A percentile compares a stretch with the other conserved stretches of the same genome.
Conservation (phyloP, 495 filamentous ascomycete species). For the Penicillium mononematosum region DNA sequence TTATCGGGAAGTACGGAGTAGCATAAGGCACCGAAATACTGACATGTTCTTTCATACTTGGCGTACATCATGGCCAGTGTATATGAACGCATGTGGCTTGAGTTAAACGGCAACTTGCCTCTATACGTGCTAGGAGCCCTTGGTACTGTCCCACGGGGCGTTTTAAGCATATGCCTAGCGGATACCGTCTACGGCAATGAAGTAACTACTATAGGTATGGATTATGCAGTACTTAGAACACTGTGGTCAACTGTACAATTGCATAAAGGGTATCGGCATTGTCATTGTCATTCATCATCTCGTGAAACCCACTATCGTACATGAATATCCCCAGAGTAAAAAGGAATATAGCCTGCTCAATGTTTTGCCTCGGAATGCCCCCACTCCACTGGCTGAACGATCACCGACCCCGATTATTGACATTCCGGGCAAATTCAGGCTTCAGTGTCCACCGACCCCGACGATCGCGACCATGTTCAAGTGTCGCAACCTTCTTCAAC, state of each 20-base stretch:
- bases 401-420: not conserved
- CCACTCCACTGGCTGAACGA: not conserved
- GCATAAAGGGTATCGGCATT: not conserved
- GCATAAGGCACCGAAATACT: not conserved
- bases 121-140: not conserved
- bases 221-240: not conserved
- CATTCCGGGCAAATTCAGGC: constrained; percentile 49
- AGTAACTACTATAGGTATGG: too few relatives aligned
- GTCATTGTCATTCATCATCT: constrained; percentile 7
- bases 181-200: not conserved
- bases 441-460: constrained; percentile 62
- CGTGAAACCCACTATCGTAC: constrained; percentile 8
- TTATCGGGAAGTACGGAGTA: not conserved
- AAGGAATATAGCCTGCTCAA: not conserved
- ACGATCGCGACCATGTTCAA: constrained; percentile 52
- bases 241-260: not conserved
- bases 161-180: constrained; percentile 8
- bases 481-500: constrained; percentile 55
- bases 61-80: not conserved
- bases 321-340: constrained; percentile 2
- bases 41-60: not conserved
- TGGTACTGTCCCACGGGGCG: not conserved
- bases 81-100: not conserved
- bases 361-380: not conserved
- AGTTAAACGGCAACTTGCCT: not conserved